These are phyloP conservation scores for Davidsoniella eucalypti DNA, from an alignment of 2,329 filamentous ascomycete genomes.

Conservation along the genomic window DNA sequence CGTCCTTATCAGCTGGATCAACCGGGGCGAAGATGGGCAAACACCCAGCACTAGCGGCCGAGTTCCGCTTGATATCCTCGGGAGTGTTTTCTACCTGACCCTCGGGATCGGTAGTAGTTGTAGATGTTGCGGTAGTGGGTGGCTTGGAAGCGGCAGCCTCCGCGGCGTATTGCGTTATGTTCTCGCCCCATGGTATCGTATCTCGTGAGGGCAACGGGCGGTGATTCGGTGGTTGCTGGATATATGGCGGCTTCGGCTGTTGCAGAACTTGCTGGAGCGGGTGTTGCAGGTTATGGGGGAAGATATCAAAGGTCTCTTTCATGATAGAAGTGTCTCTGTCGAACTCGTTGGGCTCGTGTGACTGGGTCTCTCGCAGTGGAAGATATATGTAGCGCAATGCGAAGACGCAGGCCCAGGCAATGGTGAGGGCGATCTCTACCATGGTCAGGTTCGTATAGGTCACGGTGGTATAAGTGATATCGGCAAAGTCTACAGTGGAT, in stretches of 20 bases:
- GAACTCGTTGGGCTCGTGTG: conserved; percentile 4
- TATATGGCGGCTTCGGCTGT: neutral
- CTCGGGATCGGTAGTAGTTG: neutral
- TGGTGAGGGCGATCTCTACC: conserved; percentile 9
- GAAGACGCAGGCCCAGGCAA: conserved; percentile 6
- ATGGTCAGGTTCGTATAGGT: conserved; percentile 11
- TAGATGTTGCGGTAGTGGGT: neutral
- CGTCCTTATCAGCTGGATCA: conserved; percentile 5
- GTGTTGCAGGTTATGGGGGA: conserved; percentile 5
- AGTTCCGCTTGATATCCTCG: conserved; percentile 1
- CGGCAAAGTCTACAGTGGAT: conserved; percentile 4
- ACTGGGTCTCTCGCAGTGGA: conserved; percentile 10
- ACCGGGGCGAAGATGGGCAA: conserved; percentile 11
- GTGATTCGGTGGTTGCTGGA: conserved; percentile 18
- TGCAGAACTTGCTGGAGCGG: neutral
- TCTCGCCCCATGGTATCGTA: conserved; percentile 7
- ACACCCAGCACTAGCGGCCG: conserved; percentile 2
- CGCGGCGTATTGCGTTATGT: conserved; percentile 15
- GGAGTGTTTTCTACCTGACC: neutral
- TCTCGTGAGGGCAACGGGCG: conserved; percentile 2
- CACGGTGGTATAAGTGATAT: conserved; percentile 9
- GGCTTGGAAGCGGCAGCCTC: conserved; percentile 15
- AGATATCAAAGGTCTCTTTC: conserved; percentile 3
- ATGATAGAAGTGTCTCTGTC: neutral
- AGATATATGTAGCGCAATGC: conserved; percentile 8